Evolutionary conservation across 306 rosid genomes (phyloP), one percentile per base, ranked within the genome.

Genomic region (Vachellia collinsii): DNA sequence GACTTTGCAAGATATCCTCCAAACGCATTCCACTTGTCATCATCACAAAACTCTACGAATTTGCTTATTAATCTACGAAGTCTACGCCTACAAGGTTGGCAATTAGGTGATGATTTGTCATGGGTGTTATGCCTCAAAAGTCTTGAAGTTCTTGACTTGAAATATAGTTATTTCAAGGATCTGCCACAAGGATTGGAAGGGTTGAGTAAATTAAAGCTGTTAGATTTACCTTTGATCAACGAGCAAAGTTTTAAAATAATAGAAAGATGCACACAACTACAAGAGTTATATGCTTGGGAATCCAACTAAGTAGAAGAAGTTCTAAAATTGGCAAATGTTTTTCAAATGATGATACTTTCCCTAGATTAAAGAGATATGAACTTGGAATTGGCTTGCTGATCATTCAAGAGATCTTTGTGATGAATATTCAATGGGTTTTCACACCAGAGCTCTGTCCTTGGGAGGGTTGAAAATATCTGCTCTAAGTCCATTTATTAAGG

Each of bases 51-150:
- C 34, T 3, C 65, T 3, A 8, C 23, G 37, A 9, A 10, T 22
- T 58, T 22, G 1, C 67, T 41, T 3, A 3, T 56, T 5, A 75
- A 75, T 23, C 79, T 75, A 58, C 70, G 5, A 8, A 22, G 14
- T 43, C 14, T 75, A 5, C 5, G 23, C 14, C 13, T 58, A 1
- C 0, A 4, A 0, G 0, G 0, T 0, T 75, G 22, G 4, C 0
- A 7, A 12, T 58, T 77, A 34, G 61, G 9, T 13, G 37, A 58
- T 4, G 37, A 58, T 22, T 0, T 46, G 46, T 29, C 80, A 43
- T 44, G 25, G 23, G 9, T 77, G 37, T 17, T 5, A 77, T 6
- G 72, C 38, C 8, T 77, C 22, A 46, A 6, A 2, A 2, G 73
- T 47, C 48, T 77, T 11, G 38, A 77, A 43, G 38, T n/a, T 34